These are phyloP conservation scores for Zygoascus meyerae DNA, from an alignment of 1,139 yeast species.

Conservation along the genomic window DNA sequence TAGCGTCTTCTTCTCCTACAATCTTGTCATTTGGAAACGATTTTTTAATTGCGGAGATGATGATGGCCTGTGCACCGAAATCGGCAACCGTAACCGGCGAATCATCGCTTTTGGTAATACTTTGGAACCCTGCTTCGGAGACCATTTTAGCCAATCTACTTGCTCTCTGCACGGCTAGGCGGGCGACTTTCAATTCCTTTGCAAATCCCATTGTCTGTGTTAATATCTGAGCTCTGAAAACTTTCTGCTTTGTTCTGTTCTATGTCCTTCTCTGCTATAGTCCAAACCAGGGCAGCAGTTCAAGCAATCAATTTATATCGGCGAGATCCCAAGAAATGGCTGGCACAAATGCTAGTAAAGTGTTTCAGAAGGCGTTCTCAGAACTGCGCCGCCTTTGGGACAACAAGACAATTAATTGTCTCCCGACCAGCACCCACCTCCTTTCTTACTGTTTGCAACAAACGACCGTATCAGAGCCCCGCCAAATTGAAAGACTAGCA, in stretches of 20 bases:
- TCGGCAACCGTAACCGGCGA: constrained; percentile 98
- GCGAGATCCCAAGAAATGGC: no score
- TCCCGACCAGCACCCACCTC: no score
- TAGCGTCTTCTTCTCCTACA: constrained; percentile 93
- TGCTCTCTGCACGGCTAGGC: constrained; percentile 86
- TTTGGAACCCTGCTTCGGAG: constrained; percentile 41
- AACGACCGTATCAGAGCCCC: no score
- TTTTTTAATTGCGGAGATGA: constrained; percentile 71
- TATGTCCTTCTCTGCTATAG: no score
- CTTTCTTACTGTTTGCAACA: no score
- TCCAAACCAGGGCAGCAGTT: not conserved
- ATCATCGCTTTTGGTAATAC: constrained; percentile 74
- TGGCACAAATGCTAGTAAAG: no score
- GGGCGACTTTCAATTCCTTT: constrained; percentile 48
- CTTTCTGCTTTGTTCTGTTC: not conserved
- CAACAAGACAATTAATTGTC: no score
- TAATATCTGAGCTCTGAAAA: not conserved
- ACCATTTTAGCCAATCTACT: constrained; percentile 69
- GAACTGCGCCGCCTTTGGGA: no score
- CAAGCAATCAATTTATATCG: no score
- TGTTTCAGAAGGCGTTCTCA: no score
- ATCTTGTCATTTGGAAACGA: constrained; percentile 81
- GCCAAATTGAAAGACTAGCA: no score
- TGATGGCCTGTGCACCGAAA: constrained; percentile 91
- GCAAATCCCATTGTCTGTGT: constrained; percentile 3